A percentile compares a stretch with the other conserved stretches of the same genome.
These are phyloP conservation scores for Angophora floribunda DNA, from an alignment of 345 rosid genomes.

Conservation along the genomic window DNA sequence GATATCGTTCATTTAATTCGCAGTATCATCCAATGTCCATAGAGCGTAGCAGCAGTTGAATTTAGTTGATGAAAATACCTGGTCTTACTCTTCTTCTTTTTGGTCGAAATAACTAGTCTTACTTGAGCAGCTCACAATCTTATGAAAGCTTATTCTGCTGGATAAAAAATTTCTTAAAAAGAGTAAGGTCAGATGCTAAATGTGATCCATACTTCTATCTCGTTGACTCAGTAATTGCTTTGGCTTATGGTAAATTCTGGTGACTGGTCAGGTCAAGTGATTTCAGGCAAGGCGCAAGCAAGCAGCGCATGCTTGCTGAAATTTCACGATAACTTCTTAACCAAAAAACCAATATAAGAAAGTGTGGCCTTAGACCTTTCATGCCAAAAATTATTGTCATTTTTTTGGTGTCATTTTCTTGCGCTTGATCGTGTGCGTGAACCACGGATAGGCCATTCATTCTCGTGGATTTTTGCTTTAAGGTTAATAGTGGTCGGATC, in stretches of 20 bases:
- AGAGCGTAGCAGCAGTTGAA: not conserved
- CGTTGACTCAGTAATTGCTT: not conserved
- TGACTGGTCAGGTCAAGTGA: not conserved
- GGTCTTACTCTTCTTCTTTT: no score
- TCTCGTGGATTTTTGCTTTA: constrained; percentile 90
- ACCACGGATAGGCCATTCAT: not conserved
- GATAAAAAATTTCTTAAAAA: not conserved
- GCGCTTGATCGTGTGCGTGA: not conserved
- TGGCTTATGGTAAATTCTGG: not conserved
- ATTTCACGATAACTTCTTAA: not conserved
- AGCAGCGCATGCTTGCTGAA: not conserved
- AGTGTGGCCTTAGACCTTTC: not conserved
- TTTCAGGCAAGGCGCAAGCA: not conserved
- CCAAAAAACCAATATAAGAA: not conserved
- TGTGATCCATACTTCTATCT: not conserved
- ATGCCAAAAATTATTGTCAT: not conserved
- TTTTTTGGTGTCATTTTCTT: not conserved
- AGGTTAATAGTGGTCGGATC: constrained; percentile 68
- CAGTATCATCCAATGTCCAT: not conserved
- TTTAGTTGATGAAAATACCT: not conserved
- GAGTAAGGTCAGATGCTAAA: not conserved
- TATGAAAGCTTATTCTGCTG: not conserved
- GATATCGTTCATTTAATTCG: not conserved
- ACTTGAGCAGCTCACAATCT: not conserved
- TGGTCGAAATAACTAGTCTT: not conserved